Evolutionary conservation across 768 basidiomycete species (phyloP).

Genomic region (Hemileccinum rubropunctum): DNA sequence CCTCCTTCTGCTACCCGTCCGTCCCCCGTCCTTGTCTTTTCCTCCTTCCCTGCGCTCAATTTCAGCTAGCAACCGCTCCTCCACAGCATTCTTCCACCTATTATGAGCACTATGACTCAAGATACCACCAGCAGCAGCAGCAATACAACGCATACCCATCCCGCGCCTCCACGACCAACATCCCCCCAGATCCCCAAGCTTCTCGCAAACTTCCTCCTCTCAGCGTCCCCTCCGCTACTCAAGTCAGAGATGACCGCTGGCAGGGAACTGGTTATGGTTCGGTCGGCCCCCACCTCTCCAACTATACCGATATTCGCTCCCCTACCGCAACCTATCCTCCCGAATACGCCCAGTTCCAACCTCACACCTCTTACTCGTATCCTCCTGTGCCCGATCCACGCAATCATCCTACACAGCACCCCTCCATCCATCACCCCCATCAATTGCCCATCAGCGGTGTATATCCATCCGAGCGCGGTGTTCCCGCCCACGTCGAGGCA

Average conservation of each 20-base stretch:
- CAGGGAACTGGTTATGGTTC: conserved; percentile 39
- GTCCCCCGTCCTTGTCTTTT: conserved; percentile 24
- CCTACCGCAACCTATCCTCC: conserved; percentile 61
- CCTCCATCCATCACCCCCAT: conserved; percentile 27
- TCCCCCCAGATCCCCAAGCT: conserved; percentile 46
- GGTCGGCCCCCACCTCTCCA: conserved; percentile 35
- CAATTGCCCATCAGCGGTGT: conserved; percentile 27
- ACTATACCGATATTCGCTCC: conserved; percentile 51
- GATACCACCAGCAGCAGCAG: conserved; percentile 37
- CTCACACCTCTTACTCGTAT: conserved; percentile 32
- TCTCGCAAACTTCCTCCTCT: conserved; percentile 61
- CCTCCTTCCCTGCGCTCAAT: background rate
- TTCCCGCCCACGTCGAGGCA: conserved; percentile 39
- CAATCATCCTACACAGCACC: conserved; percentile 24
- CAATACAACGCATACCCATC: conserved; percentile 47
- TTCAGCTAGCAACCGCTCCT: conserved; percentile 34
- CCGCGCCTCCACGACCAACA: conserved; percentile 48
- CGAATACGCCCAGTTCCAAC: conserved; percentile 48
- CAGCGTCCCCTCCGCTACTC: conserved; percentile 36
- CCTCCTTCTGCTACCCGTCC: conserved; percentile 29
- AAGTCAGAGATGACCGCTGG: conserved; percentile 51
- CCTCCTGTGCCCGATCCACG: conserved; percentile 39
- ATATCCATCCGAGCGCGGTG: conserved; percentile 32
- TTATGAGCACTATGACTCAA: conserved; percentile 56
- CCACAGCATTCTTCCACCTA: conserved; percentile 47